These are phyloP conservation scores for Dioszegia aurantiaca DNA, from an alignment of 768 basidiomycete genomes.

Conservation along the genomic window DNA sequence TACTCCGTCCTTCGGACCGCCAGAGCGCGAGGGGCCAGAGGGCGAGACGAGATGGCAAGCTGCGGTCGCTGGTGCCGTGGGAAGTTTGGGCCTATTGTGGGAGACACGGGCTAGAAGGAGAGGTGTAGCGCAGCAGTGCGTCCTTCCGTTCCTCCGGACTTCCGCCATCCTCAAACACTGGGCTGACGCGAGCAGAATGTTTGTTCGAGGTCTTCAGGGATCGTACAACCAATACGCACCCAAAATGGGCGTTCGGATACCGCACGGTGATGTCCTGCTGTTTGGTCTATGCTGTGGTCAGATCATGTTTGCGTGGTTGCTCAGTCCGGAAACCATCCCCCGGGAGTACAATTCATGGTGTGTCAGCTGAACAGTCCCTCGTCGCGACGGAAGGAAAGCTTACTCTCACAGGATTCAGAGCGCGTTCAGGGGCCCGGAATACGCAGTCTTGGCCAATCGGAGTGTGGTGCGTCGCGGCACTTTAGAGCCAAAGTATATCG, in stretches of 20 bases:
- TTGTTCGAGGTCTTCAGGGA: constrained; percentile 74
- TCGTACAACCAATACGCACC: constrained; percentile 76
- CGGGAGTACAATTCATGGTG: constrained; percentile 72
- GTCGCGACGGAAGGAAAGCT: not conserved
- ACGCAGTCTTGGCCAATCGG: constrained; percentile 63
- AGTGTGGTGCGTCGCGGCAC: constrained; percentile 61
- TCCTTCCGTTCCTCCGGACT: not conserved
- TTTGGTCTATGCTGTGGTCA: constrained; percentile 81
- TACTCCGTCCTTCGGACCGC: constrained; percentile 46
- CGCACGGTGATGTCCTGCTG: constrained; percentile 76
- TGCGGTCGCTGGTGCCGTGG: constrained; percentile 50
- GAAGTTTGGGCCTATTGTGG: constrained; percentile 48
- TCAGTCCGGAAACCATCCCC: constrained; percentile 81
- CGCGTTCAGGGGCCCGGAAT: constrained; percentile 64
- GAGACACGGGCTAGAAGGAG: constrained; percentile 38
- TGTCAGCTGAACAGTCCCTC: constrained; percentile 24
- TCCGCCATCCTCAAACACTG: too few species aligned
- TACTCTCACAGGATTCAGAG: constrained; percentile 62
- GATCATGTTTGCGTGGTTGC: constrained; percentile 74
- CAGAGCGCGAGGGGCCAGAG: constrained; percentile 41
- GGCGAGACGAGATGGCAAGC: constrained; percentile 51
- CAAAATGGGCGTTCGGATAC: constrained; percentile 66
- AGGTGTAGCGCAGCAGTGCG: constrained; percentile 51
- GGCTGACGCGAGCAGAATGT: constrained; percentile 36
- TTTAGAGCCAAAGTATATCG: constrained; percentile 62